Evolutionary conservation across 306 rosid genomes (phyloP).

Genomic region (Malus sylvestris): DNA sequence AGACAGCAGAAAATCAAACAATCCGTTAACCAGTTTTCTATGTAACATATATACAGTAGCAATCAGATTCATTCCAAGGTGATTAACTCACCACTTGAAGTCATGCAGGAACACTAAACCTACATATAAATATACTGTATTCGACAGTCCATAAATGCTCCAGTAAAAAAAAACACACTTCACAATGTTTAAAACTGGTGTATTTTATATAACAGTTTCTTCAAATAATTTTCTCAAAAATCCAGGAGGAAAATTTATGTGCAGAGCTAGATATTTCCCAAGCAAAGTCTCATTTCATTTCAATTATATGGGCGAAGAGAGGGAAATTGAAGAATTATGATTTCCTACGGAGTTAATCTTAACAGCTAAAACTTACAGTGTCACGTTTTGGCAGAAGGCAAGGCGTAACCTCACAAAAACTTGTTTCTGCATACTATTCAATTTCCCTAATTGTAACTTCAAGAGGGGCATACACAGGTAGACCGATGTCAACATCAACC

Average conservation of each 20-base stretch:
- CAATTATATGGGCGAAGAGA: neutral
- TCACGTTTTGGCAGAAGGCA: constrained; percentile 93
- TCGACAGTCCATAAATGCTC: neutral
- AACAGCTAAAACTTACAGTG: constrained; percentile 51
- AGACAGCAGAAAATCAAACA: constrained; percentile 23
- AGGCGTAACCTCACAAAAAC: constrained; percentile 90
- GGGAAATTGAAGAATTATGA: neutral
- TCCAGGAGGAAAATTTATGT: neutral
- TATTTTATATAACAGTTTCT: neutral
- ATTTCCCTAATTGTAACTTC: constrained; percentile 80
- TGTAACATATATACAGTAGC: neutral
- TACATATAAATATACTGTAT: neutral
- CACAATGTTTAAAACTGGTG: neutral
- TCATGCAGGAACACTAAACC: neutral
- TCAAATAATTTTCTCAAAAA: neutral
- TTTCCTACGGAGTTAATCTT: constrained; percentile 7
- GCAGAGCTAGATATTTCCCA: neutral
- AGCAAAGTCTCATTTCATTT: neutral
- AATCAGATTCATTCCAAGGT: constrained; percentile 16
- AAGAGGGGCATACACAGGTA: constrained; percentile 91
- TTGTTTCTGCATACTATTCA: constrained; percentile 86
- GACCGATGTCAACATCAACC: constrained; percentile 91
- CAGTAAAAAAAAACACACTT: neutral
- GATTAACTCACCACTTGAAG: neutral
- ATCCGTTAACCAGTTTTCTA: constrained; percentile 15